Evolutionary conservation across 116 monocot genomes (phyloP).

Genomic region (Iris pallida): DNA sequence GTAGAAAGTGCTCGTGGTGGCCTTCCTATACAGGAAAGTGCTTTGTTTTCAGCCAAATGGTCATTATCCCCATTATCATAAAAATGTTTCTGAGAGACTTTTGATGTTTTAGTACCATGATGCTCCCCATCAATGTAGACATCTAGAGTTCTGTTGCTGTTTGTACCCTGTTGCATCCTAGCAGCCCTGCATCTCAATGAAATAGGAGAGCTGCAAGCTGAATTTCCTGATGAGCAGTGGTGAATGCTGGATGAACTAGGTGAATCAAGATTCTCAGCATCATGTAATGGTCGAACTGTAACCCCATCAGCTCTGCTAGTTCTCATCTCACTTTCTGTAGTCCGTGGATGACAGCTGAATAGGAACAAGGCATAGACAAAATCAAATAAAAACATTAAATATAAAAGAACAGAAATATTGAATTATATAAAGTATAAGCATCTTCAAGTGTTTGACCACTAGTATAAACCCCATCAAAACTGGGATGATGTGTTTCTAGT

Average conservation of each 20-base stretch:
- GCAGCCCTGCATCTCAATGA: conserved; percentile 41
- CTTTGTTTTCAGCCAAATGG: conserved; percentile 33
- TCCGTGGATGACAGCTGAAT: conserved; percentile 13
- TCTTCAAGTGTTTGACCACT: no score
- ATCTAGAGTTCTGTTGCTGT: conserved; percentile 39
- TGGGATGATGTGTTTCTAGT: no score
- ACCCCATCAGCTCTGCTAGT: conserved; percentile 9
- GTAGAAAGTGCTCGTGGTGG: conserved; percentile 52
- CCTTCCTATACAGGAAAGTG: conserved; percentile 31
- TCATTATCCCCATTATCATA: conserved; percentile 20
- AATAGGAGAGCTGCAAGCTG: conserved; percentile 45
- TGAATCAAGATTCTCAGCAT: conserved; percentile 29
- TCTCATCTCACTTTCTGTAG: conserved; percentile 24
- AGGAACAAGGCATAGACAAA: no score
- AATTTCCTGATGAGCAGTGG: conserved; percentile 33
- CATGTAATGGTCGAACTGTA: conserved; percentile 13
- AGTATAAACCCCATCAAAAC: no score
- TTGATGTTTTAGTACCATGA: conserved; percentile 8
- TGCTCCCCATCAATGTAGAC: conserved; percentile 70
- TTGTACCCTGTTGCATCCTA: conserved; percentile 22
- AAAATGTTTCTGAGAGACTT: conserved; percentile 11
- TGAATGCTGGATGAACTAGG: conserved; percentile 25
- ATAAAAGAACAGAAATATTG: no score
- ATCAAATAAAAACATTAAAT: no score
- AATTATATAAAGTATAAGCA: no score